Base-by-base conservation (phyloP, 164 flowering plant species). In the Stephania japonica region DNA sequence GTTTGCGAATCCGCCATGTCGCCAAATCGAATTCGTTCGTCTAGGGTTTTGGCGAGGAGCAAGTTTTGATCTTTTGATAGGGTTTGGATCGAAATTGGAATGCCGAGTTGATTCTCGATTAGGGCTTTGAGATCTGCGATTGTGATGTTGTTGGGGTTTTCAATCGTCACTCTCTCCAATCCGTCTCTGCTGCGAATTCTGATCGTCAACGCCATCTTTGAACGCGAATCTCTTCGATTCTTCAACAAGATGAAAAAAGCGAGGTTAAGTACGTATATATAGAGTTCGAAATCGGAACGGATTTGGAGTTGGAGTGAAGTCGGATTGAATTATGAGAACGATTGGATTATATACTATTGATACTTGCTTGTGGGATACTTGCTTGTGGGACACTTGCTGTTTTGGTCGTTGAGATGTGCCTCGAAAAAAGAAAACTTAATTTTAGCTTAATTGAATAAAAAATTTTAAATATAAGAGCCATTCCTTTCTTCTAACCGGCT, bases 131-230 rank as follows among this genome's bases (percentile, higher is more conserved):
- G 87, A 3, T 86, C 81, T 18, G 86, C 70, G 43, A 94, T 78
- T 18, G 93, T 89, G 76, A 75, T 47, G 38, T 32, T 32, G 14
- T 79, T 70, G 0, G 94, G 90, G 65, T 86, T 81, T 32, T 86
- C 85, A 65, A 88, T 72, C 1, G 80, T 72, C 59, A 92, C 79
- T 42, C 97, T 85, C 74, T 94, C 97, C 1, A 86, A 71, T 3
- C 98, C 98, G 63, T 94, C 98, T 43, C 98, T 78, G 86, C 97
- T 92, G 24, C 98, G 88, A 68, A 94, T 75, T 81, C 98, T 77
- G 84, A 94, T 86, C 90, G 87, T 76, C 0, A 32, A 2, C 90
- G 90, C 78, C 95, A 88, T 32, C 38, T 32, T 32, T 32, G 3
- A 4, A 32, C 38, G 38, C 38, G 4, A 32, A 32, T 32, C 38